Evolutionary conservation across 2,329 filamentous ascomycete species (phyloP).

Genomic region (Fusarium sororula): DNA sequence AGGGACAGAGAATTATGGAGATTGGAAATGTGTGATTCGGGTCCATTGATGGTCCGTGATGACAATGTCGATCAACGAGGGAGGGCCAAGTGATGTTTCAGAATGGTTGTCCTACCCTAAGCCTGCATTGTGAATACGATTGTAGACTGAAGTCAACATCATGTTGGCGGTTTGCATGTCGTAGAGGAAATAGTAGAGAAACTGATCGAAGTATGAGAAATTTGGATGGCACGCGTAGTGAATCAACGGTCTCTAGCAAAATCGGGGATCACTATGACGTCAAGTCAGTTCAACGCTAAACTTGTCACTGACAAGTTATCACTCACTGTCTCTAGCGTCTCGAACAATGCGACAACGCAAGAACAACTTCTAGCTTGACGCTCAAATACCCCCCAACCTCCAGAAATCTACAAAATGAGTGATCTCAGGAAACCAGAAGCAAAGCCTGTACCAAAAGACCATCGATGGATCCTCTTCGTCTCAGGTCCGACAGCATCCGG

Average conservation of each 20-base stretch:
- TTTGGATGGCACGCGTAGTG: neutral
- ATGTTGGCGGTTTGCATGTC: no score
- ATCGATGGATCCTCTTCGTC: constrained; percentile 30
- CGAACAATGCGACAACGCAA: neutral
- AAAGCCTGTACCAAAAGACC: neutral
- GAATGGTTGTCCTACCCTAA: neutral
- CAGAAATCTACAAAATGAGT: neutral
- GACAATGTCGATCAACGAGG: neutral
- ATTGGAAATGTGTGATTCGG: neutral
- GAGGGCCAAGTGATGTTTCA: neutral
- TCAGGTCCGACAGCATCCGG: constrained; percentile 27
- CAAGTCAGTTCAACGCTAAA: neutral
- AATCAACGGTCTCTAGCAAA: neutral
- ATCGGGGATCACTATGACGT: constrained; percentile 11
- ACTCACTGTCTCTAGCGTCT: no score
- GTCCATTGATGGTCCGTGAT: neutral
- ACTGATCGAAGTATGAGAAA: neutral
- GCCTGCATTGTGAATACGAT: rapidly evolving
- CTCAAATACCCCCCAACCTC: rapidly evolving
- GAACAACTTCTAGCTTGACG: rapidly evolving
- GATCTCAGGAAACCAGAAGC: neutral
- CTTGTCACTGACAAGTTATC: neutral
- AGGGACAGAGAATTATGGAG: neutral
- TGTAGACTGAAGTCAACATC: rapidly evolving
- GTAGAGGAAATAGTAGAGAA: no score